These are phyloP conservation scores for Rhodofomes roseus DNA, from an alignment of 1,284 basidiomycete genomes.

Conservation along the genomic window DNA sequence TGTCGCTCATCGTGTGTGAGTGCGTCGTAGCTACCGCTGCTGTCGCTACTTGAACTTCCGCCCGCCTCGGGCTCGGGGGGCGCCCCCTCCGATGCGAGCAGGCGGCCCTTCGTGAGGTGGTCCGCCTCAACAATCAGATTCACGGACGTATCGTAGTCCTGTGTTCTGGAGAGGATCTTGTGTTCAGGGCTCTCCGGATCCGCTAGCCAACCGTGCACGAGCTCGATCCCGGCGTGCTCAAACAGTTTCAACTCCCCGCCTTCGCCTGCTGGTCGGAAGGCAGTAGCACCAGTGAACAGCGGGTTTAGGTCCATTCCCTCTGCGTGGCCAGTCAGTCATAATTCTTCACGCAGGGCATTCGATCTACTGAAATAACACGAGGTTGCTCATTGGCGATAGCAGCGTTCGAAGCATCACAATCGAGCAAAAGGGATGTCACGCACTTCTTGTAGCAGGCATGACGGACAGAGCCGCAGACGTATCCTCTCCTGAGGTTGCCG, in stretches of 20 bases:
- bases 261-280: conserved; percentile 60
- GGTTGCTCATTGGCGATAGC: too few species aligned
- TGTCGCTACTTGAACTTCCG: neutral
- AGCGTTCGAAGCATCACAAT: too few species aligned
- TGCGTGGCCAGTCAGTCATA: conserved; percentile 24
- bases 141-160: conserved; percentile 71
- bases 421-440: conserved; percentile 20
- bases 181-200: conserved; percentile 69
- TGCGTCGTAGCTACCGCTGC: conserved; percentile 16
- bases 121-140: conserved; percentile 76
- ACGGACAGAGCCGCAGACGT: conserved; percentile 77
- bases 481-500: conserved; percentile 54
- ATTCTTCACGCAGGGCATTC: too few species aligned
- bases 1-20: conserved; percentile 47
- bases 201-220: conserved; percentile 92
- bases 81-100: conserved; percentile 40
- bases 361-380: too few species aligned
- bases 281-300: conserved; percentile 62
- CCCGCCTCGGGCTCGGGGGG: conserved; percentile 7
- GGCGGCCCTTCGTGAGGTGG: conserved; percentile 59
- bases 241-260: conserved; percentile 82
- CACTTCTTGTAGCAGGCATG: conserved; percentile 81
- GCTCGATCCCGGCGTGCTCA: conserved; percentile 72
- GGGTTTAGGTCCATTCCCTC: conserved; percentile 88
- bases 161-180: conserved; percentile 44